Evolutionary conservation across 2,329 filamentous ascomycete species (phyloP), one percentile per base, ranked within the genome.

Genomic region (Alternaria angustiovoidea): DNA sequence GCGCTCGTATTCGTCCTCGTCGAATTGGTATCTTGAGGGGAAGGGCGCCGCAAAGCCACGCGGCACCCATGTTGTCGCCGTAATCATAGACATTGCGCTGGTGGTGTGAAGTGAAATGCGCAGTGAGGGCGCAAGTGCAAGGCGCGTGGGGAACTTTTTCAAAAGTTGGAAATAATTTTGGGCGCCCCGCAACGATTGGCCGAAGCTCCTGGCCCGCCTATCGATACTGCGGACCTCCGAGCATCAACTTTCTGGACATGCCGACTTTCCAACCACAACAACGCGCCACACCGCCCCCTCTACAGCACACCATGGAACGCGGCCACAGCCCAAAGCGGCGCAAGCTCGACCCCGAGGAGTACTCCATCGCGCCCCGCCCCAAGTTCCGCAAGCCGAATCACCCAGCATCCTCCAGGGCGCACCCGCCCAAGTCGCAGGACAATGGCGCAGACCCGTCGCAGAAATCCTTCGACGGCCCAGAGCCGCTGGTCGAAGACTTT

Each of bases 341-440:
- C 39, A 90, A 86, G 76, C 76, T 92, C n/a, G 87, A 91, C 66
- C 83, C 85, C 57, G 87, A 88, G 65, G 83, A 86, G 58, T 89
- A 87, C 65, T 82, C 82, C 38, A 82, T 84, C 49, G 81, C 86
- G 5, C 82, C 84, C 20, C 83, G 78, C 43, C 82, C 81, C 62
- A 79, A 80, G 72, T 76, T 75, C 52, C 72, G 69, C 61, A 80
- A 71, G 69, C 80, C 69, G 20, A 69, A 75, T 30, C 68, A 74
- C 38, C 64, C 66, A n/a, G 63, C 76, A 32, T 75, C 78, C 12
- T 77, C 77, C 1, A 72, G 77, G 39, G 68, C 74, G 30, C 76
- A 78, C 38, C 78, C 78, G 6, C 75, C 78, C 22, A 69, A 75
- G 47, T 59, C 57, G 18, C 62, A 62, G 12, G 70, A 73, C 61